Base-by-base conservation (phyloP, 345 rosid genomes). In the Abelmoschus esculentus region DNA sequence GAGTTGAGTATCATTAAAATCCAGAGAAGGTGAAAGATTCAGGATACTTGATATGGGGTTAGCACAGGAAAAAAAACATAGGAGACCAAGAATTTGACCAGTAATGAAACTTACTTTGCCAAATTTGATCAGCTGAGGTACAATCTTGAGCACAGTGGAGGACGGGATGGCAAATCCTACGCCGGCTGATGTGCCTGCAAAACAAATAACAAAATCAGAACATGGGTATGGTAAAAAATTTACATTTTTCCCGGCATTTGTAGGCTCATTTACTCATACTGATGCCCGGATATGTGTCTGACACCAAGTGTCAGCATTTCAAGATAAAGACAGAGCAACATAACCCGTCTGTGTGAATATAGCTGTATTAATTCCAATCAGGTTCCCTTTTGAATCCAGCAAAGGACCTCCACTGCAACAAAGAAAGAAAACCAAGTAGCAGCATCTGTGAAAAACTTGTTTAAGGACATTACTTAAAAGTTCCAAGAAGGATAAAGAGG, bases 161-260 rank as follows among this genome's bases (percentile, higher is more conserved):
- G 98, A 91, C 0, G 97, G 98, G 47, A 93, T 93, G 61, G 98
- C 98, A 80, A 93, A 93, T 8, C 98, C 97, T 26, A 93, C 96
- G 62, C 98, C 98, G 2, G 97, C 97, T 13, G 98, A 93, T 71
- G 97, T 85, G 57, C 98, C 97, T 90, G 84, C 70, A 76, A 55
- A 22, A 74, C 46, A 63, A 80, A 72, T 52, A 63, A 65, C 7
- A 38, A 49, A 73, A 18, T 68, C 65, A 22, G 19, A 62, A 3
- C 29, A 18, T 22, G 28, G 29, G 28, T 54, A 54, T 19, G 13
- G 8, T 53, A 0, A 54, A 40, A 36, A 36, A 36, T 6, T 2
- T 3, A 54, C 1, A 10, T 54, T 18, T 54, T 54, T 9, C 59
- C 29, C 9, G 9, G 19, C 3, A 54, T 7, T 54, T 19, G 14